Evolutionary conservation across 148 eudicot genomes (phyloP), one percentile per base, ranked within the genome.

Genomic region (Beta vulgaris): DNA sequence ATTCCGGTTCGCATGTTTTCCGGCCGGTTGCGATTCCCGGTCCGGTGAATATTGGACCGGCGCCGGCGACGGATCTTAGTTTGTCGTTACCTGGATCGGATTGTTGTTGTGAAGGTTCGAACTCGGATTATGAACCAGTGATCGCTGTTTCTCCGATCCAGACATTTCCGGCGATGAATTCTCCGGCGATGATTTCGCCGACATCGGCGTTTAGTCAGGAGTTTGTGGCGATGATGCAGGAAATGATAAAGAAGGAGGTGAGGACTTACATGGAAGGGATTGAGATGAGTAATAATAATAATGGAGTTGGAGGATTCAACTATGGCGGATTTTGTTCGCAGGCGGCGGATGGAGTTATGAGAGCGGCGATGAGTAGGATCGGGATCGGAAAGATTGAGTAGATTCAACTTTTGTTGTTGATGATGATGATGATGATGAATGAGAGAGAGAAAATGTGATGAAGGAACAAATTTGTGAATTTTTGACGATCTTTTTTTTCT

Each of bases 211-310:
- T 88, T 39, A 88, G 80, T 21, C 44, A 78, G 31, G 97, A 91
- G 82, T 79, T 93, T 76, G 34, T 90, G 82, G 83, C 82, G 74
- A 88, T 83, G 86, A 90, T 93, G 93, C 91, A 91, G 76, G 93
- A 88, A 75, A 90, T 93, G 97, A 86, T 91, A 16, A 88, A 82
- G 86, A 86, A 74, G 44, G 98, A 91, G 79, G 97, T 91, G 82
- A 83, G 91, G 85, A 87, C 69, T 34, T 91, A 91, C 64, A 93
- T 93, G 94, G 81, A 82, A 62, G 96, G 85, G 21, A 16, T 85
- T 14, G 87, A 85, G 58, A 79, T 80, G 46, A 79, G 16, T 51
- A 48, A 69, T 8, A 49, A 57, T 6, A 28, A 23, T 8, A 16
- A 23, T 3, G 62, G 36, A 31, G 19, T 18, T 49, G 49, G 53